Evolutionary conservation across 2,329 filamentous ascomycete genomes (phyloP), one percentile per base, ranked within the genome.

Genomic region (Aplosporella prunicola): DNA sequence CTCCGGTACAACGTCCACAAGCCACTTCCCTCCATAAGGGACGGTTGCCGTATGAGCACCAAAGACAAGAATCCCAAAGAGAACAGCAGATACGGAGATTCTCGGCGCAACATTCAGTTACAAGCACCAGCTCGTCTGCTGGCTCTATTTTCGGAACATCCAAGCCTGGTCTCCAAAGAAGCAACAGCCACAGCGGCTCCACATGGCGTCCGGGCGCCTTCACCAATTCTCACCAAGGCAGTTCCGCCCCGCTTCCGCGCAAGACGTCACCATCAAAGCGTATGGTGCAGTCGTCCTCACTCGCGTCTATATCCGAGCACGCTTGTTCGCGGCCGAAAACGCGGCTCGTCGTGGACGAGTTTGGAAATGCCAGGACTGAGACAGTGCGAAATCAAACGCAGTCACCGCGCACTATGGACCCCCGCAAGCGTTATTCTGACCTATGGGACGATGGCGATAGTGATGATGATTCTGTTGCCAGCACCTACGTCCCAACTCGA

Each of bases 261-360:
- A 61, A 60, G 20, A 57, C 62, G 3, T 70, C 67, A 11, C 67
- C 67, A 1, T 41, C 69, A 15, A 70, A 70, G 49, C 56, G 66
- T 7, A 52, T 59, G 40, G 63, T 60, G 22, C 51, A 45, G 34
- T 52, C 57, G 2, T 58, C 59, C n/a, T n/a, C n/a, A 11, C 55
- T 69, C 3, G 59, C 58, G 23, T 57, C 64, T 6, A 69, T 70
- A 10, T 64, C 65, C 3, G 67, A 69, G 44, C 48, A 59, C 31
- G 54, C 55, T 42, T 57, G 59, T 36, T 40, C 53, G 8, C 47
- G 49, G 16, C 56, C 60, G 8, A 56, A 59, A 33, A 62, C 62
- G 31, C 62, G 64, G 6, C 58, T 70, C 14, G 54, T 69, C 24
- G 58, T 70, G 23, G 67, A 69, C 44, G 64, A 67, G 43, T 62